Evolutionary conservation across 2,329 filamentous ascomycete species (phyloP), one percentile per base, ranked within the genome.

Genomic region (Bipolaris bicolor): DNA sequence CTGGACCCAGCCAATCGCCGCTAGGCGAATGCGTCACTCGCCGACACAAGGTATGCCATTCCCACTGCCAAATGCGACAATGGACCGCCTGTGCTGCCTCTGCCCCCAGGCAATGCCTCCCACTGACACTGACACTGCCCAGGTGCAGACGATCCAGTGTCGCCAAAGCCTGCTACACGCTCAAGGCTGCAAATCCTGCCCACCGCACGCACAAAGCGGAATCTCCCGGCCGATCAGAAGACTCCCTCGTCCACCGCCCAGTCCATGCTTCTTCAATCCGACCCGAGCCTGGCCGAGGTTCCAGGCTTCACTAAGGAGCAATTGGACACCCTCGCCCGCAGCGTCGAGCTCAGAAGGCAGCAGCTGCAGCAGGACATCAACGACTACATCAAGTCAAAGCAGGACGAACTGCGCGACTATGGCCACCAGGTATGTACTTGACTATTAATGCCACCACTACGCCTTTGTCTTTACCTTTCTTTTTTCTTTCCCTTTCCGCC

Each of bases 301-400:
- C 67, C 70, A 59, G 72, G 67, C 68, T 69, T 71, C 60, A 60
- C 65, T 9, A 63, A 61, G 36, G 65, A 65, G 63, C 71, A 75
- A 66, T 66, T 76, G 62, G 69, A 72, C 54, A 50, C 47, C 57
- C 63, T 75, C 57, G 66, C 71, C 52, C 64, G 63, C 64, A 73
- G 62, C 60, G 65, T 76, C 56, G 73, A 76, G 65, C 61, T 61
- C 44, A 70, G 73, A 49, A 68, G 74, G 59, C 69, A 70, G 65
- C 68, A 71, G 62, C 73, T 76, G 57, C 71, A 76, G 65, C 54
- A 56, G 43, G 74, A 76, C 63, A 76, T 76, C 61, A 43, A 65
- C 49, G 63, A 63, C 45, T 76, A 76, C 58, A 74, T 75, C 53
- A 54, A 47, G 52, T 58, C 54, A 58, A 74, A 75, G 64, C 74